Base-by-base conservation (phyloP, 371 early-diverging fungal species). In the Dipsacomyces acuminosporus region DNA sequence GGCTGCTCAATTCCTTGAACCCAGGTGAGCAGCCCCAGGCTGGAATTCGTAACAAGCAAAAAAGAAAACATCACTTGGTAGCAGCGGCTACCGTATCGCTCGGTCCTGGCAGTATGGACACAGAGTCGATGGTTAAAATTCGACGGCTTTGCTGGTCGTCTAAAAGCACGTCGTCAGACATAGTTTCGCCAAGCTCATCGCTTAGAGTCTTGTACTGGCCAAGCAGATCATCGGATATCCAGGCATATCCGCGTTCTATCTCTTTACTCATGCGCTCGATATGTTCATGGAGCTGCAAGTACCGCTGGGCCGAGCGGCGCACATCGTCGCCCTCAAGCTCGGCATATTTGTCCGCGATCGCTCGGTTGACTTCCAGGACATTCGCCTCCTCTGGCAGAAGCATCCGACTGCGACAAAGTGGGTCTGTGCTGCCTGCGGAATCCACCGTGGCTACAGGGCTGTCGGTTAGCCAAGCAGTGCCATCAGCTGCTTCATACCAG, bases 301-400 rank as follows among this genome's bases (percentile, higher is more conserved):
- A 69, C 33, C 69, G 65, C 19, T 42, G 35, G 21, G 54, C 60
- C 59, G 59, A 59, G 13, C 52, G 65, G 30, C 49, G 65, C 23
- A 51, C 52, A 9, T 59, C 65, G 35, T 38, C 49, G 20, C 56
- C 51, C 33, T 35, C 56, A 30, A 55, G 48, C 41, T 59, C 64
- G 19, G 41, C 30, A 30, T 69, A 59, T 33, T 25, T 47, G 26
- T 59, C 59, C 2, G 21, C 33, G 3, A 56, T 45, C 0, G 65
- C 56, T 41, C 48, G 48, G 15, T 23, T 59, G 8, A 60, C 55
- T 8, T 43, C 40, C 30, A 69, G 52, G 45, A 69, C 47, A n/a
- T 55, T 54, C 7, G 48, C 54, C 45, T 69, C 60, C 6, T 54
- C 59, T 3, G 59, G 60, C 15, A 55, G 60, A 51, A 69, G 45